These are phyloP conservation scores for Knoxia roxburghii DNA, from an alignment of 257 asterid species.

Conservation along the genomic window DNA sequence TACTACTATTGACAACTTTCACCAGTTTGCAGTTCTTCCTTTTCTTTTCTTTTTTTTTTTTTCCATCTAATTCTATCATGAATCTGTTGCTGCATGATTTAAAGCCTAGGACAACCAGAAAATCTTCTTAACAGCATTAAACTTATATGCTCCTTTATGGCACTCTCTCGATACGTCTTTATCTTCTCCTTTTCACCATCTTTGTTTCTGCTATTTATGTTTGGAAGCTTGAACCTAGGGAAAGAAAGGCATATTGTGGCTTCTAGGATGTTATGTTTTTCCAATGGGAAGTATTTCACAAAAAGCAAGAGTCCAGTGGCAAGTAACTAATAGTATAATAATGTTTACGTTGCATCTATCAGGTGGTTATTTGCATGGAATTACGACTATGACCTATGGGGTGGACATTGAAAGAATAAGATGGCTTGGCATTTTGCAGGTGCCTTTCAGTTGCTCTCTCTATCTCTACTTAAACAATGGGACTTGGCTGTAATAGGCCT, in stretches of 20 bases:
- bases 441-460: conserved; percentile 14
- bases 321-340: conserved; percentile 9
- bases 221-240: neutral
- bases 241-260: neutral
- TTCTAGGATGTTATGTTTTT: neutral
- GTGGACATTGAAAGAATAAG: conserved; percentile 70
- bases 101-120: neutral
- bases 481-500: neutral
- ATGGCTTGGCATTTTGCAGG: conserved; percentile 85
- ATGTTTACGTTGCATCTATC: conserved; percentile 22
- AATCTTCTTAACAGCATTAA: neutral
- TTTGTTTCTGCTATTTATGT: neutral
- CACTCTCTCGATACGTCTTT: neutral
- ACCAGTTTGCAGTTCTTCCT: neutral
- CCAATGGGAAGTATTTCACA: neutral
- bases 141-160: neutral
- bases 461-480: neutral
- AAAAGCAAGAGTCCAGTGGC: neutral
- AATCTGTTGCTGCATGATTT: neutral
- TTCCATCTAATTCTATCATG: neutral
- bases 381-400: conserved; percentile 74
- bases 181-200: neutral
- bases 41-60: neutral
- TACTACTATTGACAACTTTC: neutral
- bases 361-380: conserved; percentile 93